Conservation (phyloP, 2,329 filamentous ascomycete genomes). For the Fusarium sp. region DNA sequence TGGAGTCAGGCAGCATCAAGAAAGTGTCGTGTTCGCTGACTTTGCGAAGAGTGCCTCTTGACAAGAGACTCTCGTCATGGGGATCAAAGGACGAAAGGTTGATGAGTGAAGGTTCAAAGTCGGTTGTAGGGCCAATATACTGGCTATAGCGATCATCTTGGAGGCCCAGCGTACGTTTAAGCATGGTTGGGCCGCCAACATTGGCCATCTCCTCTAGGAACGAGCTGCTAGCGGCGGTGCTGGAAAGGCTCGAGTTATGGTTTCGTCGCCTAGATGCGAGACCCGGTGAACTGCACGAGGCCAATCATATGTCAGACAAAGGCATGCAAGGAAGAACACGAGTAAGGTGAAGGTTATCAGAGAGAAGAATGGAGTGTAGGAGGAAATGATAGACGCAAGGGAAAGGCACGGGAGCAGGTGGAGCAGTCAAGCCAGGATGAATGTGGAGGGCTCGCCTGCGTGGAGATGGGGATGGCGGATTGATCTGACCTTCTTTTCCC, state of each 20-base stretch:
- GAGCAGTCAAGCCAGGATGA: constrained; percentile 40
- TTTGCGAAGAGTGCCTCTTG: constrained; percentile 78
- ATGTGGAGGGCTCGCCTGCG: constrained; percentile 36
- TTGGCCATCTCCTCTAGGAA: constrained; percentile 80
- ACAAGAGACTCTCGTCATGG: constrained; percentile 83
- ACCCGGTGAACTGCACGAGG: constrained; percentile 68
- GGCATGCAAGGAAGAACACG: constrained; percentile 45
- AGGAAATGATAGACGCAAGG: constrained; percentile 42
- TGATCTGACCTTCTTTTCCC: constrained; percentile 78
- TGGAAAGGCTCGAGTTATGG: constrained; percentile 72
- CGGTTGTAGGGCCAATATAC: constrained; percentile 86
- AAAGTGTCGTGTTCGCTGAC: constrained; percentile 86
- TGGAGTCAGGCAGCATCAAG: constrained; percentile 82
- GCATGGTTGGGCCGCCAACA: constrained; percentile 75
- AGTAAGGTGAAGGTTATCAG: constrained; percentile 43
- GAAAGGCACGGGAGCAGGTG: constrained; percentile 35
- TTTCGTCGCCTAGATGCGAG: constrained; percentile 66
- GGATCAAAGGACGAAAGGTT: constrained; percentile 85
- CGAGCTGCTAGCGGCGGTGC: constrained; percentile 73
- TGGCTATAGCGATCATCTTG: constrained; percentile 85
- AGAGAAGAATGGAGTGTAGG: constrained; percentile 36
- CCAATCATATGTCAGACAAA: constrained; percentile 66
- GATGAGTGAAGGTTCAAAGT: constrained; percentile 87
- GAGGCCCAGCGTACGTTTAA: constrained; percentile 80
- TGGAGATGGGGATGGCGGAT: constrained; percentile 34